These are phyloP conservation scores for Aspergillus cavernicola DNA, from an alignment of 495 filamentous ascomycete species.

Conservation along the genomic window DNA sequence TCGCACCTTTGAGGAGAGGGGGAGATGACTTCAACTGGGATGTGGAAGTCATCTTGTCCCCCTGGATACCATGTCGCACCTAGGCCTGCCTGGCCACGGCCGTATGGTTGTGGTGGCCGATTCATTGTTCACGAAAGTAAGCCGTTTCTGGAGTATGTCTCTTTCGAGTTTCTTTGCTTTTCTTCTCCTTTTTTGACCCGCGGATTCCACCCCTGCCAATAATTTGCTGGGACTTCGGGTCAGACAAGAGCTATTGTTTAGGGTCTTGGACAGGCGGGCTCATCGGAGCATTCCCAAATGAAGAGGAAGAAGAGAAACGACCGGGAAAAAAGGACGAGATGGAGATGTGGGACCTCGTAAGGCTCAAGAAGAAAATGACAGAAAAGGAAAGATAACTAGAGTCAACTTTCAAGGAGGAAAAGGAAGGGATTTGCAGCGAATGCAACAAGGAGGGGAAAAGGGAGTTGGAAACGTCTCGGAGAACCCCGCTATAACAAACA, in stretches of 20 bases:
- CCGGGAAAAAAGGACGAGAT: conserved; percentile 13
- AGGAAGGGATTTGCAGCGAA: conserved; percentile 11
- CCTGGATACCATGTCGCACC: conserved; percentile 90
- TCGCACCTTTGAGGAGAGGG: conserved; percentile 88
- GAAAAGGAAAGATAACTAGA: neutral
- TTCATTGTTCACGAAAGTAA: conserved; percentile 29
- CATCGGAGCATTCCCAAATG: conserved; percentile 5
- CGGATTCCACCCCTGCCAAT: conserved; percentile 13
- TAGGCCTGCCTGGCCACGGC: conserved; percentile 50
- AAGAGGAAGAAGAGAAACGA: conserved; percentile 5
- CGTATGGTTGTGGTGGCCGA: conserved; percentile 36
- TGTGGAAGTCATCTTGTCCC: conserved; percentile 83
- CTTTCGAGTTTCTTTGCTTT: conserved; percentile 14
- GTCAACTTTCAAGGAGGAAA: neutral
- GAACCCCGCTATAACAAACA: conserved; percentile 10
- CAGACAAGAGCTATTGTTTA: conserved; percentile 12
- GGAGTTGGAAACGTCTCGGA: conserved; percentile 9
- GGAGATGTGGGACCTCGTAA: conserved; percentile 1
- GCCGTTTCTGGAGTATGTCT: conserved; percentile 9
- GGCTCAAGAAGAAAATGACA: conserved; percentile 1
- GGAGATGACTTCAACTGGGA: conserved; percentile 64
- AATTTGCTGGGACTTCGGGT: conserved; percentile 13
- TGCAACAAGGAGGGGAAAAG: neutral
- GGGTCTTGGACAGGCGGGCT: conserved; percentile 2
- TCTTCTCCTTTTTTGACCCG: conserved; percentile 4